Percentiles rank a stretch among this genome's conserved stretches.
phyloP scores from a whole-genome alignment of 768 basidiomycete genomes.

The Leccinellum luteum region DNA sequence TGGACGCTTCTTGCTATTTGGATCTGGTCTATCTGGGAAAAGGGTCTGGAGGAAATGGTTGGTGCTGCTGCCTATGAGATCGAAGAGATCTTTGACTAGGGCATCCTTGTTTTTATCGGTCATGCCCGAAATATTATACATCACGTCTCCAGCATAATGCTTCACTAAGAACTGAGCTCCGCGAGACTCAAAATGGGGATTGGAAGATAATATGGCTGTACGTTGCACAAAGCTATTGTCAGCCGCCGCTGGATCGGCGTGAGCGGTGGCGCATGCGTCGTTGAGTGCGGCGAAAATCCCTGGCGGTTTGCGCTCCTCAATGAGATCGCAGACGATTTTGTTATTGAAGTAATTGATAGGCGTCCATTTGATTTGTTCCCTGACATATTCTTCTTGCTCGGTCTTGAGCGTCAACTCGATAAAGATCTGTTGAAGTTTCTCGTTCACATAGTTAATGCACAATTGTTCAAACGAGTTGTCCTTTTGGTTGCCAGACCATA shows the following conservation, averaged over 20 bases:
- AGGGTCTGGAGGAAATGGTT: slow-evolving; percentile 85
- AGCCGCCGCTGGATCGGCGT: slow-evolving; percentile 93
- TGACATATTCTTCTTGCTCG: slow-evolving; percentile 98
- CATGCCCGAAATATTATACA: slow-evolving; percentile 97
- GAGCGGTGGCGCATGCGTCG: slow-evolving; percentile 98
- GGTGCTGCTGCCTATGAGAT: slow-evolving; percentile 75
- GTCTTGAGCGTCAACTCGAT: slow-evolving; percentile 98
- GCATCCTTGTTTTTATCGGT: slow-evolving; percentile 99
- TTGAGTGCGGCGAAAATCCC: slow-evolving; percentile 98
- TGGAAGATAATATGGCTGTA: slow-evolving; percentile 72
- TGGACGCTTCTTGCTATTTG: slow-evolving; percentile 95
- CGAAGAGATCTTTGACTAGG: slow-evolving; percentile 90
- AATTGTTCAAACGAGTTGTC: slow-evolving; percentile 97
- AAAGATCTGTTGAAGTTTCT: slow-evolving; percentile 99
- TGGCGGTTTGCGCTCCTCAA: slow-evolving; percentile 94
- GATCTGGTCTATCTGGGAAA: slow-evolving; percentile 94
- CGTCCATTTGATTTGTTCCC: slow-evolving; percentile 98
- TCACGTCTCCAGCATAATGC: slow-evolving; percentile 98
- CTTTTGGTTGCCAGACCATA: slow-evolving; percentile 41
- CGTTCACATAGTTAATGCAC: slow-evolving; percentile 99
- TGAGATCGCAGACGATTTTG: slow-evolving; percentile 96
- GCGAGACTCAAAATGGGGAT: slow-evolving; percentile 93
- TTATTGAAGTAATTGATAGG: slow-evolving; percentile 99
- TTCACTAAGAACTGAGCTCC: slow-evolving; percentile 92
- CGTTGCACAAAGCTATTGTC: slow-evolving; percentile 97